Evolutionary conservation across 2,329 filamentous ascomycete species (phyloP).

Genomic region (Stagonosporopsis rhizophila): DNA sequence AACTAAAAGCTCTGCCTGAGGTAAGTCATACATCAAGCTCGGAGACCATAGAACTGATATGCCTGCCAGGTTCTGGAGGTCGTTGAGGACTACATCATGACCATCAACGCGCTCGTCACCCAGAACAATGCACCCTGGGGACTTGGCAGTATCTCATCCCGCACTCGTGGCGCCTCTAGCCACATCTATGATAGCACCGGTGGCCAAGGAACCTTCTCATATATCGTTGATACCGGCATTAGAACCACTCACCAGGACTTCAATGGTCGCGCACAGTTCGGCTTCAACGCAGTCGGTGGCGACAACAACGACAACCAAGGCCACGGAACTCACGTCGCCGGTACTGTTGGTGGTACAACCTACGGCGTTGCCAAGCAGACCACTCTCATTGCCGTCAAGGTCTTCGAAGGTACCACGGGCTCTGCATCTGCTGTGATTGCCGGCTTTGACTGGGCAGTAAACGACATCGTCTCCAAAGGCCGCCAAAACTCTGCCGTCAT

Average conservation of each 20-base stretch:
- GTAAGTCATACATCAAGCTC: conserved; percentile 10
- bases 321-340: conserved; percentile 47
- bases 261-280: conserved; percentile 38
- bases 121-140: conserved; percentile 38
- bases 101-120: conserved; percentile 27
- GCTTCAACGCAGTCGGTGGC: conserved; percentile 36
- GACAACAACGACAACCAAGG: conserved; percentile 35
- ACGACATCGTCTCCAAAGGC: conserved; percentile 41
- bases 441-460: conserved; percentile 45
- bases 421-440: conserved; percentile 36
- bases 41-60: background rate
- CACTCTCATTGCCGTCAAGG: conserved; percentile 47
- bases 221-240: conserved; percentile 72
- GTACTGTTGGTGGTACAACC: conserved; percentile 37
- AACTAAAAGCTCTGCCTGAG: conserved; percentile 38
- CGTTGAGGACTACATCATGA: conserved; percentile 40
- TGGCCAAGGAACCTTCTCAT: conserved; percentile 48
- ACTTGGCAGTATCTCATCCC: conserved; percentile 40
- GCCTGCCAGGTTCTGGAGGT: conserved; percentile 31
- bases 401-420: conserved; percentile 33
- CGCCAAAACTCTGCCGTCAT: conserved; percentile 43
- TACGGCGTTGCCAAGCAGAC: conserved; percentile 47
- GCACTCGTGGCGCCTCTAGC: conserved; percentile 21
- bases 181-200: conserved; percentile 39
- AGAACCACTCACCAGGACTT: conserved; percentile 57